Percentiles rank a stretch among this genome's conserved stretches.
These are phyloP conservation scores for Trichoderma arundinaceum DNA, from an alignment of 2,329 filamentous ascomycete genomes.

Conservation along the genomic window DNA sequence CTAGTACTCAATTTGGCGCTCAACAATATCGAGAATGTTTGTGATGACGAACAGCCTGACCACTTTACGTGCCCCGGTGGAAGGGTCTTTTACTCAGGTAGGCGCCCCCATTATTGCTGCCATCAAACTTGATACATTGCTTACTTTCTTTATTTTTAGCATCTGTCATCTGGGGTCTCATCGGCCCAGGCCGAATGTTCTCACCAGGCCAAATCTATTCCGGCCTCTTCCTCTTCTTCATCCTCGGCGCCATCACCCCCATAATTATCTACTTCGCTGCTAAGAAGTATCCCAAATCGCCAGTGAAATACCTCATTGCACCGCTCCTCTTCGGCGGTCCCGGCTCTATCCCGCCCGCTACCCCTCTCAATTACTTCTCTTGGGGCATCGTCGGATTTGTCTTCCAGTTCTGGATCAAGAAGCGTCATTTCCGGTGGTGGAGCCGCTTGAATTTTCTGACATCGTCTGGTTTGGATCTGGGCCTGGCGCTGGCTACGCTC, in stretches of 20 bases:
- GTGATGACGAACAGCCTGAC: conserved; percentile 60
- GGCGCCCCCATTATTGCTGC: conserved; percentile 21
- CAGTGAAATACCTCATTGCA: conserved; percentile 60
- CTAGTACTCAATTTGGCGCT: conserved; percentile 67
- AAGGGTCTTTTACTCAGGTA: conserved; percentile 67
- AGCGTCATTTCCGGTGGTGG: conserved; percentile 72
- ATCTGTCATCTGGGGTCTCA: conserved; percentile 70
- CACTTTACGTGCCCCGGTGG: conserved; percentile 69
- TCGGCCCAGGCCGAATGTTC: conserved; percentile 68
- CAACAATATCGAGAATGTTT: conserved; percentile 66
- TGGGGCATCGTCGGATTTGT: conserved; percentile 74
- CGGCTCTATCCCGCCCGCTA: conserved; percentile 66
- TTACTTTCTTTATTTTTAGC: conserved; percentile 44
- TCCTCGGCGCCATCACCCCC: conserved; percentile 59
- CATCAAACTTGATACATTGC: no score
- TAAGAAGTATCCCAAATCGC: conserved; percentile 58
- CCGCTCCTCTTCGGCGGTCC: conserved; percentile 68
- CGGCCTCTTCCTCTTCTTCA: conserved; percentile 64
- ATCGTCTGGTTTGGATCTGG: conserved; percentile 71
- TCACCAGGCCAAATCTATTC: conserved; percentile 67
- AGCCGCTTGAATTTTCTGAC: conserved; percentile 74
- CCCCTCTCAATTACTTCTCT: conserved; percentile 74
- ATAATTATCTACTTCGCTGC: conserved; percentile 57
- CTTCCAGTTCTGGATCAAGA: conserved; percentile 72
- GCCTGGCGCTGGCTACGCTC: conserved; percentile 69